These are phyloP conservation scores for Trichomonas vaginalis DNA, from an alignment of 208 protist genomes.

Conservation along the genomic window DNA sequence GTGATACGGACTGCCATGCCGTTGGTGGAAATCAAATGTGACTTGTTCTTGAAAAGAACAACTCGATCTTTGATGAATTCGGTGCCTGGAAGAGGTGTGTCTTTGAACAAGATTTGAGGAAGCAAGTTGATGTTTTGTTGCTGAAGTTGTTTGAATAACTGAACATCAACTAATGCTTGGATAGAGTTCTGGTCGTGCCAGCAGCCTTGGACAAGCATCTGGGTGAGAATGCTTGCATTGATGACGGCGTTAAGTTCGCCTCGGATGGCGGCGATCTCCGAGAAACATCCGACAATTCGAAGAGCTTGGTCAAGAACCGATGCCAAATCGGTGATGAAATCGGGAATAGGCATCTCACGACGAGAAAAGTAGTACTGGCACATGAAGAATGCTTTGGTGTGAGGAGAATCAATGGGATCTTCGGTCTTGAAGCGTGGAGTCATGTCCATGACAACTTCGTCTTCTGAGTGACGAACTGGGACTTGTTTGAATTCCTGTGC, in stretches of 20 bases:
- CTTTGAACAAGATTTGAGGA: not conserved
- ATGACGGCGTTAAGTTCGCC: not conserved
- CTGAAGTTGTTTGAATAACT: not conserved
- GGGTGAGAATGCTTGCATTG: not conserved
- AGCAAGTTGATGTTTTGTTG: not conserved
- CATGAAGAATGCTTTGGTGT: constrained; percentile 74
- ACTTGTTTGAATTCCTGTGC: constrained; percentile 73
- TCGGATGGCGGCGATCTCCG: not conserved
- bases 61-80: not conserved
- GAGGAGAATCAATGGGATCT: constrained; percentile 58
- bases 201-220: not conserved
- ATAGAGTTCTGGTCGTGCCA: not conserved
- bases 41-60: not conserved
- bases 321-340: constrained; percentile 92
- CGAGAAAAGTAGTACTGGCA: constrained; percentile 87
- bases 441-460: constrained; percentile 68
- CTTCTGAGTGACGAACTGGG: constrained; percentile 89
- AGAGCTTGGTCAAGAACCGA: constrained; percentile 83
- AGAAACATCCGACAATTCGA: constrained; percentile 48
- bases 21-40: not conserved
- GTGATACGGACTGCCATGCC: not conserved
- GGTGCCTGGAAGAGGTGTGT: not conserved
- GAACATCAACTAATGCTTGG: not conserved
- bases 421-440: constrained; percentile 54
- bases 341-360: constrained; percentile 68